Evolutionary conservation across 352 stramenopile species (phyloP), one percentile per base, ranked within the genome.

Genomic region (Phytophthora capsici): DNA sequence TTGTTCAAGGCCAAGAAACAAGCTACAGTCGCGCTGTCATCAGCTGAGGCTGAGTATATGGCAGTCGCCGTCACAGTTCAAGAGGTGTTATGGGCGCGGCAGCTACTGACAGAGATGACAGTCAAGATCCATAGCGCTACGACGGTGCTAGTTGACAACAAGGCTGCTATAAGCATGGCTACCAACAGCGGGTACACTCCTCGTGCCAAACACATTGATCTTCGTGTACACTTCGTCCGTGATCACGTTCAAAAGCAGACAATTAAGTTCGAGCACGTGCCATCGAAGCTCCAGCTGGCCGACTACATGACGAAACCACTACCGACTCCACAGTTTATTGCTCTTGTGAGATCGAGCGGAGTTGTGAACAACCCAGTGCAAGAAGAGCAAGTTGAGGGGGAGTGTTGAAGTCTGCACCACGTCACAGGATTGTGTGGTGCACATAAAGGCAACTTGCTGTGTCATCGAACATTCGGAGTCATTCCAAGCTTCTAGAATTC

Each of bases 321-420:
- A 4, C 43, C 52, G 6, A 54, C 43, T 38, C 41, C 54, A 7
- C 54, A 38, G 14, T 47, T 62, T n/a, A 14, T 37, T 2, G 6
- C 13, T 17, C 16, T 62, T 2, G 28, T 34, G 19, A 46, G 36
- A 16, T 6, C 26, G 37, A 62, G 54, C 43, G 54, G 41, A 28
- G 19, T 62, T 14, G 28, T 52, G 20, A 16, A 20, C 19, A 14
- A 23, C 19, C 14, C 16, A 12, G 22, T 8, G 4, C 49, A 16
- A 19, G 43, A 30, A 23, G 10, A 48, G 52, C 54, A 47, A 62
- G 54, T 62, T 62, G 41, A 62, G 54, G 34, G 54, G 54, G 32
- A 48, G 30, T 9, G 41, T 16, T n/a, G n/a, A n/a, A n/a, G n/a
- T n/a, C n/a, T n/a, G n/a, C n/a, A n/a, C n/a, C n/a, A n/a, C n/a